Base-by-base conservation (phyloP, 225 moss, liverwort and hornwort genomes). In the Antitrichia curtipendula region DNA sequence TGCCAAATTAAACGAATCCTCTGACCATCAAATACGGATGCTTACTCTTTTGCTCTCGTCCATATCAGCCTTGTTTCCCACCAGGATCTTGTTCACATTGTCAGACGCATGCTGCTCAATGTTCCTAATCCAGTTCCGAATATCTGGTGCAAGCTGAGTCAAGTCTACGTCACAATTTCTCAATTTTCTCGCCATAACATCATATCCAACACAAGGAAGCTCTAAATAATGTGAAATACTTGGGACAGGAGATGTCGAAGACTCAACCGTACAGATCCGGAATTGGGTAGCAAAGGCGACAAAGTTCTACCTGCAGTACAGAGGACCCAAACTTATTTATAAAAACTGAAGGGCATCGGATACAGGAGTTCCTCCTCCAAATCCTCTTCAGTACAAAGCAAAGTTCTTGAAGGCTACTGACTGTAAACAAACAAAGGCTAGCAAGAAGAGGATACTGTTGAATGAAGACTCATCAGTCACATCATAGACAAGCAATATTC, bases 1-100 rank as follows among this genome's bases (percentile, higher is more conserved):
- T n/a, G 50, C 50, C 82, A 65, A 19, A 18, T 19, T 16, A 82
- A 71, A 69, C 63, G 22, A 34, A 61, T 79, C 27, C 10, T 40
- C 41, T 43, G 25, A 68, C 36, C n/a, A 85, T 66, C 29, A 80
- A 80, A 83, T 49, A 83, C 47, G 63, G 71, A 76, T 78, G 43
- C 85, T 84, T 97, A 97, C 97, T 94, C 97, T 92, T 91, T 96
- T 97, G 91, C 97, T 97, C 89, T 96, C 96, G 87, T 97, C 97
- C 97, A 97, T 97, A 87, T 97, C 97, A 68, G 97, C 97, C 94
- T 97, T 97, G 95, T 97, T 97, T 90, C 97, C 97, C 74, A 97
- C 97, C 89, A 97, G 86, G 78, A 97, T 97, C 91, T 97, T 97
- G 85, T 95, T 97, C 81, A 97, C 97, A 82, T 97, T 97, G 92